Evolutionary conservation across 805 yeast species (phyloP).

Genomic region (Zygotorulaspora chibaensis): DNA sequence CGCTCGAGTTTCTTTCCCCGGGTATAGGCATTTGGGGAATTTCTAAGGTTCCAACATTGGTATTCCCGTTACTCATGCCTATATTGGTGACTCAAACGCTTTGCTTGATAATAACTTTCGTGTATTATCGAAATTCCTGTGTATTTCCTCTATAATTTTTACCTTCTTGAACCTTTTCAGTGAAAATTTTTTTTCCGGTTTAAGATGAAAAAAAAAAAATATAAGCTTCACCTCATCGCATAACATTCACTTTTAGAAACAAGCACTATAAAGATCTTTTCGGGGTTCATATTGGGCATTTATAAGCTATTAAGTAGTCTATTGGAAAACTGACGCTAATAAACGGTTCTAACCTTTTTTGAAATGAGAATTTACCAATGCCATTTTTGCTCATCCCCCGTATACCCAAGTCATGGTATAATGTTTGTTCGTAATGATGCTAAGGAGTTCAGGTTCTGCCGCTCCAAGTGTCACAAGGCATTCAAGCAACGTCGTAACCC

Average conservation of each 20-base stretch:
- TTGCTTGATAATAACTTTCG: not conserved
- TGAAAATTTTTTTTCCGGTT: not conserved
- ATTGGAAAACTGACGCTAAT: not conserved
- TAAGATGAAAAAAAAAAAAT: constrained; percentile 8
- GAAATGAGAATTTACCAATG: constrained; percentile 83
- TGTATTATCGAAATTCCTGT: not conserved
- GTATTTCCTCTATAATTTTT: not conserved
- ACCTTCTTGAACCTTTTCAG: not conserved
- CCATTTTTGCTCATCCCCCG: constrained; percentile 97
- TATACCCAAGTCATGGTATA: constrained; percentile 91
- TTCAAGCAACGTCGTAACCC: constrained; percentile 99
- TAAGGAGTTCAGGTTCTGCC: constrained; percentile 94
- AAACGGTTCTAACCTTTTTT: not conserved
- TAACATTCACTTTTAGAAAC: not conserved
- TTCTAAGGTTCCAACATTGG: constrained; percentile 12
- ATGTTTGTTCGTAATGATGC: constrained; percentile 98
- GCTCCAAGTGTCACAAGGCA: constrained; percentile 95
- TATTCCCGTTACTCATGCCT: constrained; percentile 6
- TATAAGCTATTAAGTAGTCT: not conserved
- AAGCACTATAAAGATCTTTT: not conserved
- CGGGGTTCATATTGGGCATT: not conserved
- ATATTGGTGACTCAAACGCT: not conserved
- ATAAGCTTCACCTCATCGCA: constrained; percentile 16
- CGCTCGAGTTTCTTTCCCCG: constrained; percentile 17
- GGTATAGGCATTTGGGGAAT: constrained; percentile 32